phyloP scores from a whole-genome alignment of 768 basidiomycete genomes.

The Coprinopsis sp. region DNA sequence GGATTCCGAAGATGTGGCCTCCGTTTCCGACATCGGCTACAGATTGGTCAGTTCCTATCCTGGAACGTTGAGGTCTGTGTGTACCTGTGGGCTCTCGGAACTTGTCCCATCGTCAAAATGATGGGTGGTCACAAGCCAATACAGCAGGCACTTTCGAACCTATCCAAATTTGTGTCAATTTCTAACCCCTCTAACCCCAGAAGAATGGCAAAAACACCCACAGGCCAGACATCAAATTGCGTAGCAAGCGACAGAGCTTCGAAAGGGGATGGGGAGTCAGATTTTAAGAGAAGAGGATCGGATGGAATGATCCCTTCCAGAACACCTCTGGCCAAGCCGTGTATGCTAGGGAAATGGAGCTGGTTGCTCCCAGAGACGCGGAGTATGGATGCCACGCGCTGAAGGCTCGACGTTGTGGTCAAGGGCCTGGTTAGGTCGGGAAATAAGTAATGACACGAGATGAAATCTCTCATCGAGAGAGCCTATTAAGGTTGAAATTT shows the following conservation, averaged over 20 bases:
- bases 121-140: slow-evolving; percentile 55
- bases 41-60: not conserved
- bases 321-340: slow-evolving; percentile 37
- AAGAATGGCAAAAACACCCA: slow-evolving; percentile 27
- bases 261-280: slow-evolving; percentile 31
- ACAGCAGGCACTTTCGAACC: slow-evolving; percentile 61
- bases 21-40: not conserved
- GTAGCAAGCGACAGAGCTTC: slow-evolving; percentile 52
- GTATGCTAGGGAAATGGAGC: slow-evolving; percentile 53
- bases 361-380: slow-evolving; percentile 52
- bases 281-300: slow-evolving; percentile 28
- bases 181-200: not conserved
- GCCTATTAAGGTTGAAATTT: too few relatives aligned
- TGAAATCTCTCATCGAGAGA: too few relatives aligned
- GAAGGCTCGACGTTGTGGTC: slow-evolving; percentile 36
- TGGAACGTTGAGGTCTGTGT: not conserved
- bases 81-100: slow-evolving; percentile 7
- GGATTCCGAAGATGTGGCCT: too few relatives aligned
- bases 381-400: slow-evolving; percentile 48
- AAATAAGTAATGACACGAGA: not conserved
- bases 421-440: slow-evolving; percentile 38
- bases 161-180: slow-evolving; percentile 32
- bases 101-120: slow-evolving; percentile 42
- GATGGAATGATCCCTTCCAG: slow-evolving; percentile 49
- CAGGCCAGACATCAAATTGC: slow-evolving; percentile 42